These are phyloP conservation scores for Coprinopsis strossmayeri DNA, from an alignment of 768 basidiomycete species.

Conservation along the genomic window DNA sequence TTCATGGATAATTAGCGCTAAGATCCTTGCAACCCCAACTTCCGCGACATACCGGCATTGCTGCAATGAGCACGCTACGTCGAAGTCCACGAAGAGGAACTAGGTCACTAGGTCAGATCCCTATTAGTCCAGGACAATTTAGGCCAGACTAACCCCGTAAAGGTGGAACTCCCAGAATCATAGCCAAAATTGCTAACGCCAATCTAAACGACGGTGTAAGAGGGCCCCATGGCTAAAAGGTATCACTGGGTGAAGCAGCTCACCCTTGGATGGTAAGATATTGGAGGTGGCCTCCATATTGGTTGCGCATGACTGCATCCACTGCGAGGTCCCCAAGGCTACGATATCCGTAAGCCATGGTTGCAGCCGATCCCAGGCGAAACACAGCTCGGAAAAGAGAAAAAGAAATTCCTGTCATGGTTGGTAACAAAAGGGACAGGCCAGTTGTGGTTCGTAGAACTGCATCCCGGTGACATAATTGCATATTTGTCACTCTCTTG, in stretches of 20 bases:
- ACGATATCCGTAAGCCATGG: constrained; percentile 32
- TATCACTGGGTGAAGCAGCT: no score
- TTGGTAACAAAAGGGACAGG: background rate
- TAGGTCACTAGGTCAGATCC: constrained; percentile 16
- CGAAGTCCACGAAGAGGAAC: constrained; percentile 37
- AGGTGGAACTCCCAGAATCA: constrained; percentile 28
- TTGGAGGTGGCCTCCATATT: constrained; percentile 62
- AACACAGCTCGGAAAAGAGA: constrained; percentile 1
- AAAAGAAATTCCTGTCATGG: background rate
- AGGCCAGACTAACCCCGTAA: constrained; percentile 20
- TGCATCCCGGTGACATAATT: background rate
- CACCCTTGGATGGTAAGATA: constrained; percentile 79
- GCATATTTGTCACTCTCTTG: no score
- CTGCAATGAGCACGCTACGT: constrained; percentile 51
- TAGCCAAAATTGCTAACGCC: no score
- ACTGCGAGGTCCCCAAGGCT: constrained; percentile 21
- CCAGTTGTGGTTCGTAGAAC: no score
- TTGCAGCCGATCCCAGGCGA: constrained; percentile 17
- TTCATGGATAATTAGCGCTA: background rate
- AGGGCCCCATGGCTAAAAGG: no score
- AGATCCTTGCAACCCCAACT: no score
- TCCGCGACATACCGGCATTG: constrained; percentile 70
- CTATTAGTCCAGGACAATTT: background rate
- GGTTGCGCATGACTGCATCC: constrained; percentile 27
- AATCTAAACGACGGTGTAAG: no score